Evolutionary conservation across 2,329 filamentous ascomycete genomes (phyloP), one percentile per base, ranked within the genome.

Genomic region (Chaetomiaceae sp.): DNA sequence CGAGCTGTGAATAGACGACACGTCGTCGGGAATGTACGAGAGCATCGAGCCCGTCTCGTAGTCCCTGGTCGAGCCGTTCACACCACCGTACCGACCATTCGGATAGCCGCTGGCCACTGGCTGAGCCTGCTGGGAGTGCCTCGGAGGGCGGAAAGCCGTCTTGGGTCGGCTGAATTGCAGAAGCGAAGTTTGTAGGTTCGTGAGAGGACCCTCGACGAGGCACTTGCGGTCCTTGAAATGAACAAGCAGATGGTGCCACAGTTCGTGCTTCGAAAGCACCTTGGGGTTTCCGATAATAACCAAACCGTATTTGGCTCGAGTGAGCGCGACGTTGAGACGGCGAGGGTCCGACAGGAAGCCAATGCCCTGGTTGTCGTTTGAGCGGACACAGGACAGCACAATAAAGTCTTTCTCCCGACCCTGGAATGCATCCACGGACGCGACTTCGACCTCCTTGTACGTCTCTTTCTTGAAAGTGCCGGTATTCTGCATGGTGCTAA

Each of bases 401-500:
- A 99, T 99, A 66, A 96, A 99, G 67, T 99, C 94, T 75, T 99
- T 99, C 73, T 99, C 94, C 76, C 94, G 87, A 48, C 94, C 94
- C 69, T 99, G 94, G 80, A 99, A 99, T 18, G 94, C 94, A 75
- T 99, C 94, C 33, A 99, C 94, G 0, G 92, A 97, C 4, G 94
- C 94, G 36, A 99, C 94, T 70, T 99, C 94, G 21, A 99, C 92
- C 66, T 97, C 92, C 73, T 97, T 97, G 78, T 99, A 99, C 64
- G 87, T 84, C 68, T 99, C 94, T 75, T 99, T 99, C 76, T 95
- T 96, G 77, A 95, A 96, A 0, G 89, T 95, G 48, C 94, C 94
- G 11, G 88, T 94, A 58, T 92, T 90, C 72, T 99, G 94, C 92
- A 99, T 97, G n/a, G 92, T 96, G 67, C 89, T 95, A 54, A 99